Percentiles rank a stretch among this genome's conserved stretches.
Conservation (phyloP, 768 basidiomycete species). For the Auricularia heimuer region DNA sequence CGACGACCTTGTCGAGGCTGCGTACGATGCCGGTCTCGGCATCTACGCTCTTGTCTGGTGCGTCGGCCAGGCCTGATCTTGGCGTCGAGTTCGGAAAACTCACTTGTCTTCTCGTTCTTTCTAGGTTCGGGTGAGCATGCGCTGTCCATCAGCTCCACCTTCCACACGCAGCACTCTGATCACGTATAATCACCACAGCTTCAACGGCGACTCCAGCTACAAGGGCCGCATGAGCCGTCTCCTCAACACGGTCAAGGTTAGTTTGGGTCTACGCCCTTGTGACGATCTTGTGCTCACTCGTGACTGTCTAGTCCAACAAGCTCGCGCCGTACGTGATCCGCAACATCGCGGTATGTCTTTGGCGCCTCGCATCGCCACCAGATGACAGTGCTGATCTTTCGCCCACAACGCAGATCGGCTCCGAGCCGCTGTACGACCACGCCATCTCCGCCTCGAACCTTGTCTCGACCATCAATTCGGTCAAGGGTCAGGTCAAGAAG, state of each 20-base stretch:
- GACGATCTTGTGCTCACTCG: not conserved
- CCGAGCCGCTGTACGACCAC: constrained; percentile 9
- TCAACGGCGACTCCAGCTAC: constrained; percentile 2
- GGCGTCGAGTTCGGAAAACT: not conserved
- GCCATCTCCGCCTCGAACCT: constrained; percentile 7
- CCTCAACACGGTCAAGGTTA: not conserved
- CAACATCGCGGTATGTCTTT: constrained; percentile 1
- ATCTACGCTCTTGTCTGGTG: constrained; percentile 6
- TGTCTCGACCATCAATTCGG: constrained; percentile 6
- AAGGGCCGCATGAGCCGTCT: not conserved
- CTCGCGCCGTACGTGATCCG: constrained; percentile 8
- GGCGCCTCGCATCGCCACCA: not conserved
- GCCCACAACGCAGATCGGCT: not conserved
- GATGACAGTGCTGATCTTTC: not conserved
- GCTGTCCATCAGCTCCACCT: not conserved
- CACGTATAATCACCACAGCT: not conserved
- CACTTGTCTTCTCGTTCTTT: not conserved
- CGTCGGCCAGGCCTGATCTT: not conserved
- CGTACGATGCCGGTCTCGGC: constrained; percentile 3
- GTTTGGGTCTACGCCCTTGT: not conserved
- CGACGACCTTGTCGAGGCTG: constrained; percentile 5
- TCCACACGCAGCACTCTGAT: not conserved
- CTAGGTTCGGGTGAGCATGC: not conserved
- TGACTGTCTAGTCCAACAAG: not conserved
- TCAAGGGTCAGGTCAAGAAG: constrained; percentile 7